Conservation (phyloP, 805 yeast genomes). For the Candida broadrunensis region DNA sequence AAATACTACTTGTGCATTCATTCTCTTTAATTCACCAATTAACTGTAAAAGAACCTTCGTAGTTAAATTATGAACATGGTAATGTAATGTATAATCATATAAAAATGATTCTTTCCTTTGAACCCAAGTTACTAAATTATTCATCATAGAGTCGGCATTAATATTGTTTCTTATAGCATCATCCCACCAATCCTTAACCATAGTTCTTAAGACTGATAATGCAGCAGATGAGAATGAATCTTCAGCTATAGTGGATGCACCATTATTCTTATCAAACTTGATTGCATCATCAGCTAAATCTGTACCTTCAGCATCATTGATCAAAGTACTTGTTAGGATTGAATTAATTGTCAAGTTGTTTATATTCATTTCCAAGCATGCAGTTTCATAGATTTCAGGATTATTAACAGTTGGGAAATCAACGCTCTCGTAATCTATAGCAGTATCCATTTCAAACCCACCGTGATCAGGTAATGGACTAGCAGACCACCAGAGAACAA, state of each 20-base stretch:
- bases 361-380: conserved; percentile 75
- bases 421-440: conserved; percentile 53
- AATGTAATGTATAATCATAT: conserved; percentile 75
- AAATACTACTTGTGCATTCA: conserved; percentile 77
- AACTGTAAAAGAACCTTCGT: conserved; percentile 79
- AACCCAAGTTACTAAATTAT: conserved; percentile 82
- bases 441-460: conserved; percentile 65
- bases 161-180: conserved; percentile 65
- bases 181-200: conserved; percentile 94
- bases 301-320: conserved; percentile 86
- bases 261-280: conserved; percentile 32
- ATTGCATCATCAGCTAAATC: conserved; percentile 56
- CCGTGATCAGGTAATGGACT: conserved; percentile 81
- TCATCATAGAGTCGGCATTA: conserved; percentile 81
- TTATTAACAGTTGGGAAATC: conserved; percentile 70
- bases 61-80: conserved; percentile 84
- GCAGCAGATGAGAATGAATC: conserved; percentile 83
- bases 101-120: conserved; percentile 69
- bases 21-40: conserved; percentile 69
- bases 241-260: conserved; percentile 59
- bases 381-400: conserved; percentile 75
- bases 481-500: conserved; percentile 93
- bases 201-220: conserved; percentile 59
- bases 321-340: conserved; percentile 74
- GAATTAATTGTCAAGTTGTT: conserved; percentile 84